These are phyloP conservation scores for Phyllosticta paracitricarpa DNA, from an alignment of 2,329 filamentous ascomycete species.

Conservation along the genomic window DNA sequence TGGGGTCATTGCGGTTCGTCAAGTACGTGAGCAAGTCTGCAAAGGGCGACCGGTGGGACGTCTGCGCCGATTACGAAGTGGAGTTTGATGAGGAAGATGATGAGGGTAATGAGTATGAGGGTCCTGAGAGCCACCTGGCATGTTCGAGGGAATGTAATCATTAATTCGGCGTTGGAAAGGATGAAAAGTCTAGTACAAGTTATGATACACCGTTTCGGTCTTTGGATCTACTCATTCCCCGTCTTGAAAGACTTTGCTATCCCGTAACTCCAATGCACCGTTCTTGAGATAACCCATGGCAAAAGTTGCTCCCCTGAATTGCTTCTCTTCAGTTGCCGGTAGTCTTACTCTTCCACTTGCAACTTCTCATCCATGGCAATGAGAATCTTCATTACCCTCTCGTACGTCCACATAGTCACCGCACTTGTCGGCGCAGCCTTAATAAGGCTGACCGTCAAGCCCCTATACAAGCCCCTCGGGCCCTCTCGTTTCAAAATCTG, in stretches of 20 bases:
- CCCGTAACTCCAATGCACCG: not conserved
- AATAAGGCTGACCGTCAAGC: conserved; percentile 75
- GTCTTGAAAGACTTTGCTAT: not conserved
- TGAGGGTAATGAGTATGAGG: conserved; percentile 24
- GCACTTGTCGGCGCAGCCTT: conserved; percentile 93
- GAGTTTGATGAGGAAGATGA: conserved; percentile 43
- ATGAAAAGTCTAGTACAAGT: not conserved
- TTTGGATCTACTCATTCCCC: not conserved
- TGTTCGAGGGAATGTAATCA: not conserved
- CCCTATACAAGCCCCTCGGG: conserved; percentile 71
- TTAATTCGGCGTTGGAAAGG: not conserved
- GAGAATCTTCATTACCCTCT: conserved; percentile 49
- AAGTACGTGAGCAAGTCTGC: conserved; percentile 86
- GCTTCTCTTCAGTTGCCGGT: not conserved
- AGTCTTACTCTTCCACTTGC: not conserved
- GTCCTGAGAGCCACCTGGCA: not conserved
- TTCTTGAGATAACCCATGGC: no score
- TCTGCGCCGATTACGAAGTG: conserved; percentile 70
- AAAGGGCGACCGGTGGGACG: conserved; percentile 84
- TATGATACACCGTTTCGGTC: not conserved
- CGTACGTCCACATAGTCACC: conserved; percentile 92
- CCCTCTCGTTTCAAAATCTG: conserved; percentile 66
- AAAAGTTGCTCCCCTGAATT: no score
- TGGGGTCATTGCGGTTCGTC: conserved; percentile 80
- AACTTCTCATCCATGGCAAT: conserved; percentile 2